A percentile compares a stretch with the other conserved stretches of the same genome.
phyloP scores from a whole-genome alignment of 495 filamentous ascomycete genomes.

The Platismatia glauca region DNA sequence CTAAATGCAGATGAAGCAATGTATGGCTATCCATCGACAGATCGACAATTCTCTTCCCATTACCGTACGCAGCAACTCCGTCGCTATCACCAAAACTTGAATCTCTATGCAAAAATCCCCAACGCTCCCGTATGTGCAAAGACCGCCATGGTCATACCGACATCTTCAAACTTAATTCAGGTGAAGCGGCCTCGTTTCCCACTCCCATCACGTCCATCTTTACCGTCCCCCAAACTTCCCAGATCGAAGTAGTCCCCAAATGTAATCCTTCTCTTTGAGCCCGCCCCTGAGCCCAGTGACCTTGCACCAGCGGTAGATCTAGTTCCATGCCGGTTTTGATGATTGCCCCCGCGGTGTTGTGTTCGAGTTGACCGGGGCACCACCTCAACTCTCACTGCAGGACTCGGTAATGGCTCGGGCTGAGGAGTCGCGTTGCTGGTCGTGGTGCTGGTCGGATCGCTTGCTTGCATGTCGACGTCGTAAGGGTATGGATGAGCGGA shows the following conservation, averaged over 20 bases:
- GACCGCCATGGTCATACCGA: constrained; percentile 1
- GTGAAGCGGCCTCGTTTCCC: constrained; percentile 65
- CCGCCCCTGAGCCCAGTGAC: constrained; percentile 48
- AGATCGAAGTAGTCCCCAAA: constrained; percentile 78
- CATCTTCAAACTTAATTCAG: constrained; percentile 29
- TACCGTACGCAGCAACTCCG: neutral
- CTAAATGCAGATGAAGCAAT: constrained; percentile 1
- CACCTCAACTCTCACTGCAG: constrained; percentile 44
- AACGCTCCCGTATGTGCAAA: constrained; percentile 13
- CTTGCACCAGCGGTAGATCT: constrained; percentile 35
- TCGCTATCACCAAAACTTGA: constrained; percentile 5
- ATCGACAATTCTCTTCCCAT: neutral
- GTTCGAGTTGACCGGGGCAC: constrained; percentile 44
- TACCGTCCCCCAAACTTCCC: constrained; percentile 52
- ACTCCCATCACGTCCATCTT: constrained; percentile 55
- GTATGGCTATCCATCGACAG: constrained; percentile 1
- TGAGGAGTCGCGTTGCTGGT: constrained; percentile 24
- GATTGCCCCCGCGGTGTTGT: constrained; percentile 36
- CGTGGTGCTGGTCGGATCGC: constrained; percentile 31
- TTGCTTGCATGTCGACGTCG: constrained; percentile 54
- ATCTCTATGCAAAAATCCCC: constrained; percentile 8
- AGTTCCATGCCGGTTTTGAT: constrained; percentile 31
- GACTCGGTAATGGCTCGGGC: constrained; percentile 28
- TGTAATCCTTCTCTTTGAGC: constrained; percentile 70
- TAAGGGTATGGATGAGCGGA: constrained; percentile 59